Evolutionary conservation across 208 protist species (phyloP), one percentile per base, ranked within the genome.

Genomic region (Herpetomonas tarakana): DNA sequence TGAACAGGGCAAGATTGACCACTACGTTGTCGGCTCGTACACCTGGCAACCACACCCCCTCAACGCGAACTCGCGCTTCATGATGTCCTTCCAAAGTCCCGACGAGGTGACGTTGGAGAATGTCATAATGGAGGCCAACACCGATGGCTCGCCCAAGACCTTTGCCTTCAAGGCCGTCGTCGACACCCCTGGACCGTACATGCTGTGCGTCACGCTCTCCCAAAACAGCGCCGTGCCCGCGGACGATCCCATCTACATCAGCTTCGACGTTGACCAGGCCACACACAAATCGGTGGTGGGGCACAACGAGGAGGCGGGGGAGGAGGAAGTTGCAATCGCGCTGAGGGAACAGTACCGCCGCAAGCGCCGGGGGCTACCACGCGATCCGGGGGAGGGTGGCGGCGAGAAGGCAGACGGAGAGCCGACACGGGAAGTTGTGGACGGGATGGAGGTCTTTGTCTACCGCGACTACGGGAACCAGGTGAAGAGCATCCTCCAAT

Each of bases 401-500:
- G 19, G 25, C 22, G 25, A 16, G 22, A 2, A 6, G 3, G 25
- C 47, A 29, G 25, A 6, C 35, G 9, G 9, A 14, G 9, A 18
- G 9, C 9, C 14, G 35, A 41, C 21, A 0, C 80, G 75, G 1
- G 47, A 74, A 45, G 67, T 76, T 14, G 67, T 90, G 4, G 55
- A 84, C 14, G 80, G 73, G 1, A 64, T 83, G 65, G 74, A 91
- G 25, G 79, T 94, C 14, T 86, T 87, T 44, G 75, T 65, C 3
- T 91, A 78, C 47, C 77, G 73, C 18, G 83, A 91, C 39, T 64
- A 64, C 18, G 79, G 78, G 22, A 83, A 83, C 0, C 61, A 91
- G 63, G 26, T 70, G 55, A 91, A 89, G 69, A 74, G 78, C 27
- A 76, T 78, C 26, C 52, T 94, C 27, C 73, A 74, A 41, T 58